Evolutionary conservation across 106 monocot genomes (phyloP).

Genomic region (Dendrobium nobile): DNA sequence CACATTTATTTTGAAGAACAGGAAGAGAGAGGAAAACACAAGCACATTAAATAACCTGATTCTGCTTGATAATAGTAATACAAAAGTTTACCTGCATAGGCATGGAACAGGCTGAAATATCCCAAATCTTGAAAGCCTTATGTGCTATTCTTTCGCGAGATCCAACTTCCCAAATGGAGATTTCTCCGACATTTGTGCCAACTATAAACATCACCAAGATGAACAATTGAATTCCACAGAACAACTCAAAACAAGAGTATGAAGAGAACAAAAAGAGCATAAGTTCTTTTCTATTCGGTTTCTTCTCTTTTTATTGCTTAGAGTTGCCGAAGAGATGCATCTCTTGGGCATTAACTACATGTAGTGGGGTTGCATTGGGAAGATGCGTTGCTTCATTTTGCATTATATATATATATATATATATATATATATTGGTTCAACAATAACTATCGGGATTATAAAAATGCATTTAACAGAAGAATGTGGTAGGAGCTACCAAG

Average conservation of each 20-base stretch:
- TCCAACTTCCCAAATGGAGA: conserved; percentile 94
- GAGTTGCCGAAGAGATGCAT: too few relatives aligned
- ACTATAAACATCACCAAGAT: conserved; percentile 25
- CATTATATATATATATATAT: too few relatives aligned
- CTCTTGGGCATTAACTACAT: too few relatives aligned
- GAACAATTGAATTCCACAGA: too few relatives aligned
- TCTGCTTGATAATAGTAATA: neutral
- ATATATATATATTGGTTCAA: too few relatives aligned
- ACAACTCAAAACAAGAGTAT: too few relatives aligned
- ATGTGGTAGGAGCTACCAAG: conserved; percentile 40
- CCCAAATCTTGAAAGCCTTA: conserved; percentile 80
- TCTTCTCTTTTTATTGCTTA: too few relatives aligned
- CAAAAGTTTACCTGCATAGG: conserved; percentile 64
- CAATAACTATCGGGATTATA: neutral
- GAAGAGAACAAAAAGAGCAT: too few relatives aligned
- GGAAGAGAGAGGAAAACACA: neutral
- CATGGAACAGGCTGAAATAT: conserved; percentile 60
- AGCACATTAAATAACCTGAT: conserved; percentile 1
- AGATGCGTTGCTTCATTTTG: too few relatives aligned
- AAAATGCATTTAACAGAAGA: neutral
- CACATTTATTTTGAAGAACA: neutral
- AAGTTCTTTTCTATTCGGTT: too few relatives aligned
- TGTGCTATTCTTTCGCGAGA: conserved; percentile 87
- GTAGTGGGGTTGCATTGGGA: too few relatives aligned
- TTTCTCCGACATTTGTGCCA: conserved; percentile 97